These are phyloP conservation scores for Pythium utonaiense DNA, from an alignment of 352 stramenopile species.

Conservation along the genomic window DNA sequence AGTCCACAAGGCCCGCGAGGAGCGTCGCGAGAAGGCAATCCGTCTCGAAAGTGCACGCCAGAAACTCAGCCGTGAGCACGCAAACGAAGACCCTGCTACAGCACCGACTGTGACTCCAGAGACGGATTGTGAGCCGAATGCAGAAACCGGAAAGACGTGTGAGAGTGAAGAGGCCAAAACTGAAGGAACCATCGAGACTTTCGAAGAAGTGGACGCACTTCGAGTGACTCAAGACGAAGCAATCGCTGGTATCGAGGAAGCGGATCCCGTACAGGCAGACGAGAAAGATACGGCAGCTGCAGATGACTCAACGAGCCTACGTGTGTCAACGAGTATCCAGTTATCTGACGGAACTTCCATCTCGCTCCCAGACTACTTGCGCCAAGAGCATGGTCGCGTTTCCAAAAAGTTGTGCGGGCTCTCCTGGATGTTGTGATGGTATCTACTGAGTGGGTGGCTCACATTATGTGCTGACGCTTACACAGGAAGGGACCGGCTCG, in stretches of 20 bases:
- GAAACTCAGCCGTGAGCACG: constrained; percentile 26
- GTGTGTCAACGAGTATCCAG: constrained; percentile 50
- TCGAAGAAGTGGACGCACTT: constrained; percentile 17
- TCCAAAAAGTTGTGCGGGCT: constrained; percentile 53
- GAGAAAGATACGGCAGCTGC: constrained; percentile 26
- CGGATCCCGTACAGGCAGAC: constrained; percentile 23
- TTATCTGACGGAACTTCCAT: constrained; percentile 56
- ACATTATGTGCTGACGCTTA: not conserved
- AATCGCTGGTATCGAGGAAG: constrained; percentile 23
- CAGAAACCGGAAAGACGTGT: constrained; percentile 13
- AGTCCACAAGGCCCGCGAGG: constrained; percentile 61
- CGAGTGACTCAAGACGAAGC: not conserved
- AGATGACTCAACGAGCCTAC: constrained; percentile 29
- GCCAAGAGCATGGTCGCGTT: constrained; percentile 33
- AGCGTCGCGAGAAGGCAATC: constrained; percentile 56
- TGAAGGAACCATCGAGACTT: not conserved
- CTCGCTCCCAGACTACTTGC: constrained; percentile 59
- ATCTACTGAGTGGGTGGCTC: not conserved
- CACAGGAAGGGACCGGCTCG: constrained; percentile 33
- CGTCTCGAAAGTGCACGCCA: constrained; percentile 46
- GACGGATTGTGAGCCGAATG: constrained; percentile 8
- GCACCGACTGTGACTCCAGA: not conserved
- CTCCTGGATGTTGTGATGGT: not conserved
- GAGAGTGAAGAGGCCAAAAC: not conserved
- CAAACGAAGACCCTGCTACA: constrained; percentile 3